Conservation (phyloP, 768 basidiomycete species). For the Podaxis rugospora region DNA sequence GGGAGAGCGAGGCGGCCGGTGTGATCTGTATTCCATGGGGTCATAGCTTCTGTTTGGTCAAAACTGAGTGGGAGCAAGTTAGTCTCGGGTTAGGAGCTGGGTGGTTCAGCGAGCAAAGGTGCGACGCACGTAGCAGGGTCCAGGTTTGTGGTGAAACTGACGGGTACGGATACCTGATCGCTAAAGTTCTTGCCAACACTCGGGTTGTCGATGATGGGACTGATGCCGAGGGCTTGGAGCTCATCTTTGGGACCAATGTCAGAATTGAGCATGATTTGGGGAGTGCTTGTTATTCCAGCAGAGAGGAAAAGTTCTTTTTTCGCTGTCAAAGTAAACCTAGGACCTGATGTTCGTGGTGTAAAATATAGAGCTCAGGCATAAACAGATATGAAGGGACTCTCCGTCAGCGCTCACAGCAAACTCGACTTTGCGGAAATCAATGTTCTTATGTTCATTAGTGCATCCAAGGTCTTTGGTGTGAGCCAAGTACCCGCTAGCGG, state of each 20-base stretch:
- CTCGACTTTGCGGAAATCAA: conserved; percentile 12
- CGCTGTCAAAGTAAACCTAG: conserved; percentile 8
- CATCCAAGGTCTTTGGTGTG: conserved; percentile 18
- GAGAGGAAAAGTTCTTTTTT: conserved; percentile 17
- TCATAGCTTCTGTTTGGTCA: not conserved
- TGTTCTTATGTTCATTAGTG: not conserved
- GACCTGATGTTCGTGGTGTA: not conserved
- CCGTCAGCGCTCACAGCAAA: conserved; percentile 1
- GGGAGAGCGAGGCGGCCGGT: conserved; percentile 9
- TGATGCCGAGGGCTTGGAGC: conserved; percentile 11
- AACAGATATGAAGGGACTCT: not conserved
- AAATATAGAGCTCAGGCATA: not conserved
- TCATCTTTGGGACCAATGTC: conserved; percentile 16
- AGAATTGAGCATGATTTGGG: conserved; percentile 19
- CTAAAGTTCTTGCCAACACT: conserved; percentile 17
- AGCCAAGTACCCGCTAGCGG: conserved; percentile 21
- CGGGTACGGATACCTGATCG: conserved; percentile 9
- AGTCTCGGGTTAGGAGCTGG: too few species aligned
- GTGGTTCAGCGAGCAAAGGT: too few species aligned
- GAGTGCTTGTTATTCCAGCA: conserved; percentile 14
- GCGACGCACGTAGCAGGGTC: not conserved
- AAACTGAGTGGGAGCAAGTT: not conserved
- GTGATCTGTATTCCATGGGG: not conserved
- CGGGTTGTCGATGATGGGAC: conserved; percentile 11
- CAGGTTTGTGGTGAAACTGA: not conserved